Base-by-base conservation (phyloP, 768 basidiomycete species). In the Lactarius pseudohatsudake region DNA sequence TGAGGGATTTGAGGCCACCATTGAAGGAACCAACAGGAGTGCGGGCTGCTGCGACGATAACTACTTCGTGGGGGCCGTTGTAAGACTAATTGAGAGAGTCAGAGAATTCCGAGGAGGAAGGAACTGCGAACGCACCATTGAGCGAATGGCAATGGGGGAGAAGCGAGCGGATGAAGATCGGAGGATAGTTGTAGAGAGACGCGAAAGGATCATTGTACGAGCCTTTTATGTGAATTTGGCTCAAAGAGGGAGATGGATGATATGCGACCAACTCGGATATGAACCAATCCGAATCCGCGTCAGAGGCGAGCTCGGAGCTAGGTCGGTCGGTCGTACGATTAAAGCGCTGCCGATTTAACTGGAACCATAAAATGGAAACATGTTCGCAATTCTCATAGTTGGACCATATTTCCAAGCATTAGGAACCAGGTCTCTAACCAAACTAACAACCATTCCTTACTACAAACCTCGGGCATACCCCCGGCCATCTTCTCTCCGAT, bases 1-100 rank as follows among this genome's bases (percentile, higher is more conserved):
- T 92, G 75, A 96, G 81, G 56, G 86, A 80, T 78, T 96, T 94
- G 78, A 99, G 87, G 13, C 86, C 75, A 60, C 97, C 97, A 73
- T 96, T 92, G 76, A 98, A 83, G 53, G 94, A 93, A 54, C 92
- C 96, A 69, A 96, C 91, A 54, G 97, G 95, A 15, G 97, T 99
- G 70, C 97, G 89, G 62, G 91, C 88, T 34, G 94, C 96, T 72
- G 92, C 87, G 72, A 97, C 91, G 80, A 98, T 96, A 80, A 94
- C 93, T 66, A 86, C 90, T 89, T 94, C 90, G 80, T 88, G 85
- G 64, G 84, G 77, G 79, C 80, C 68, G 68, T 61, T 68, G 68
- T 68, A 79, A 62, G 76, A 76, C 76, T 78, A 41, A 26, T 43
- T 43, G 41, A 41, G 71, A 59, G n/a, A 41, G 58, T 38, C 40